Evolutionary conservation across 805 yeast species (phyloP), one percentile per base, ranked within the genome.

Genomic region (Diddensiella santjacobensis): DNA sequence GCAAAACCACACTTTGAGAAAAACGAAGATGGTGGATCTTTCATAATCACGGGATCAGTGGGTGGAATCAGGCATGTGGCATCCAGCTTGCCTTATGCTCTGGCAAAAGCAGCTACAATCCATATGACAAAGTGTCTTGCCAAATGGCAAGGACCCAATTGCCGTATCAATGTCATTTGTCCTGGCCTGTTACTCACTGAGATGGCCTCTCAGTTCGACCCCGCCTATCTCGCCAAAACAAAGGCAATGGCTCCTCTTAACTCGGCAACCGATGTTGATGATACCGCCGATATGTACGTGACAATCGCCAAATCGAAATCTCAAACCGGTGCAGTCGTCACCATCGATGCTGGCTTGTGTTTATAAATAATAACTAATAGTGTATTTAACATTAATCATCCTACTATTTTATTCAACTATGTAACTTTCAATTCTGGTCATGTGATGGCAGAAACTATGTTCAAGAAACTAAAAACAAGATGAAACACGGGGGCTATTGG

Each of bases 281-380:
- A 61, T 42, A 47, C 57, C 29, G 65, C 66, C 17, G 54, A 54
- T 20, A 42, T 56, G 37, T 61, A 47, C 43, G 47, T 60, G 18
- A 39, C 58, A 42, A 45, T 60, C 29, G 61, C 63, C 6, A 56
- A 55, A 53, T 57, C 51, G 44, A 49, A 53, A 20, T 48, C 55
- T n/a, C 42, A 50, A 22, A 61, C 66, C n/a, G 66, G 65, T 2
- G 48, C 56, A 22, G 43, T 50, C 10, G 31, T 60, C 11, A 71
- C 74, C 20, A 76, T 72, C 1, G 80, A 78, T 26, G 57, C 55
- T 2, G 75, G 75, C 13, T 11, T 15, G 15, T 35, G 38, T 35
- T 17, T 35, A 17, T 35, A 35, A 17, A 26, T 26, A 26, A 8
- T 26, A n/a, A n/a, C n/a, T n/a, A n/a, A n/a, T n/a, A n/a, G n/a